Evolutionary conservation across 345 rosid species (phyloP).

Genomic region (Salix udensis): DNA sequence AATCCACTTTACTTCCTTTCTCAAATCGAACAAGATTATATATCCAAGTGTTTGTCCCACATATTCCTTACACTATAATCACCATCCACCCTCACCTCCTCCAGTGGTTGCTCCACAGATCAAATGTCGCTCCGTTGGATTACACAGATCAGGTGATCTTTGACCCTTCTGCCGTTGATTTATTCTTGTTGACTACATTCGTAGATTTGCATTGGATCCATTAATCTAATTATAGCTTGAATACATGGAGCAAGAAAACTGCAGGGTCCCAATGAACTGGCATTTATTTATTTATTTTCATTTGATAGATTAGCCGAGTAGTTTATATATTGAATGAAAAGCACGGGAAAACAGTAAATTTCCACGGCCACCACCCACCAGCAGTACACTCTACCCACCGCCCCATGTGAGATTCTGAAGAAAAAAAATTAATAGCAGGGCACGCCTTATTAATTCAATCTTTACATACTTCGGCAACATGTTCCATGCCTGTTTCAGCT

Average conservation of each 20-base stretch:
- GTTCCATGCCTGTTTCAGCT: conserved; percentile 26
- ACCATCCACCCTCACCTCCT: not conserved
- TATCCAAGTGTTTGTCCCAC: conserved; percentile 1
- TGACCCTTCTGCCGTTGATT: not conserved
- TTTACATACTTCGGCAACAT: conserved; percentile 19
- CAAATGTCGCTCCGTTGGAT: not conserved
- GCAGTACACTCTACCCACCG: not conserved
- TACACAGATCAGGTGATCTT: not conserved
- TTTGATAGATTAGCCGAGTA: not conserved
- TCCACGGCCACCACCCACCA: not conserved
- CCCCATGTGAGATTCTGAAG: conserved; percentile 42
- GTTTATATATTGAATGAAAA: conserved; percentile 3
- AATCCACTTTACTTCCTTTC: conserved; percentile 11
- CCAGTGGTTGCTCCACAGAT: not conserved
- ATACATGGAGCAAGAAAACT: not conserved
- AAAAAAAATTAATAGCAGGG: not conserved
- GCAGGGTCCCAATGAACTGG: not conserved
- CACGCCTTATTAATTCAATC: not conserved
- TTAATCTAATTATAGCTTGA: not conserved
- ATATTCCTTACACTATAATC: not conserved
- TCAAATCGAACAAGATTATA: conserved; percentile 14
- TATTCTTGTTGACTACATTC: not conserved
- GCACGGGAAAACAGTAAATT: not conserved
- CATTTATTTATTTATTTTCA: not conserved
- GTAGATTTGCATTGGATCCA: not conserved